Evolutionary conservation across 768 basidiomycete genomes (phyloP).

Genomic region (Hericium erinaceus): DNA sequence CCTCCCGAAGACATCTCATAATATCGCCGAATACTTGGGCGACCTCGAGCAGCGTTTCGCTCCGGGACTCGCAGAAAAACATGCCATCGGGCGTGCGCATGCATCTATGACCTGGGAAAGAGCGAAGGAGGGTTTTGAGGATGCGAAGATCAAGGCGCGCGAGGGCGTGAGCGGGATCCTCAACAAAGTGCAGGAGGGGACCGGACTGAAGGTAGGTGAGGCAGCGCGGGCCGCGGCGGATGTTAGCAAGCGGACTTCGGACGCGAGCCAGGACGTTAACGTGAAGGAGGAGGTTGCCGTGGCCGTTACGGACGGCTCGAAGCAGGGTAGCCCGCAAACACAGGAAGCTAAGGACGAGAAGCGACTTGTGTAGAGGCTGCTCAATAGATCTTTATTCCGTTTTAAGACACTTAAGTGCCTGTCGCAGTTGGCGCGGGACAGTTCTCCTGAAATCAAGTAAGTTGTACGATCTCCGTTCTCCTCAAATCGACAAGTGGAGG

Average conservation of each 20-base stretch:
- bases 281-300: slow-evolving; percentile 12
- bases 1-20: slow-evolving; percentile 73
- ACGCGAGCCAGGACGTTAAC: slow-evolving; percentile 5
- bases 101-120: slow-evolving; percentile 49
- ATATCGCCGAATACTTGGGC: slow-evolving; percentile 56
- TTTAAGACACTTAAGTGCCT: no score
- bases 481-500: no score
- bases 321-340: not conserved
- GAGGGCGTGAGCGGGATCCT: slow-evolving; percentile 38
- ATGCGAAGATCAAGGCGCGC: slow-evolving; percentile 35
- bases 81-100: slow-evolving; percentile 55
- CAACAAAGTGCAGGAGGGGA: slow-evolving; percentile 53
- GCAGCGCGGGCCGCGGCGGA: slow-evolving; percentile 3
- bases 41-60: slow-evolving; percentile 63
- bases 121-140: slow-evolving; percentile 40
- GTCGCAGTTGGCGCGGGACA: no score
- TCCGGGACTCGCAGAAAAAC: slow-evolving; percentile 60
- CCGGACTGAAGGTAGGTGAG: slow-evolving; percentile 52
- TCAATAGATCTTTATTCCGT: slow-evolving; percentile 17
- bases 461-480: no score
- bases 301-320: not conserved
- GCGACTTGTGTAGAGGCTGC: slow-evolving; percentile 6
- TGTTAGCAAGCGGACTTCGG: not conserved
- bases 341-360: slow-evolving; percentile 4
- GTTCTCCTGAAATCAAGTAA: no score